Percentiles rank a stretch among this genome's conserved stretches.
phyloP scores from a whole-genome alignment of 108 stramenopile genomes.

The Nitzschia sp. region DNA sequence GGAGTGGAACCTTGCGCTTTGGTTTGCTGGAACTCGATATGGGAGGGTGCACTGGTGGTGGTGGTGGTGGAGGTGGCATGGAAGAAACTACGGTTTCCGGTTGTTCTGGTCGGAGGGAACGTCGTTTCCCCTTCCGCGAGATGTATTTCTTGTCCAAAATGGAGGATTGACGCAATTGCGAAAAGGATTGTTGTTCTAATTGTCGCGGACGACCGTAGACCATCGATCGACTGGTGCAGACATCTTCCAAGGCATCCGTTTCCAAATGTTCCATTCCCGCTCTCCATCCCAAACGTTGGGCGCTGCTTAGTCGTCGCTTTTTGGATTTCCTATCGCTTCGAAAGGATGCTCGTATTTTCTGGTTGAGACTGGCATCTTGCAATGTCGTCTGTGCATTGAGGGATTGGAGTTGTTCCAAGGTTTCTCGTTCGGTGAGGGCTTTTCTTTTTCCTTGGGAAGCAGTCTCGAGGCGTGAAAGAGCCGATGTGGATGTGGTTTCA shows the following conservation, averaged over 20 bases:
- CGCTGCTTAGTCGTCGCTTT: conserved; percentile 49
- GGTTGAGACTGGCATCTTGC: conserved; percentile 67
- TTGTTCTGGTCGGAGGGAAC: neutral
- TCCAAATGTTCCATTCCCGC: conserved; percentile 50
- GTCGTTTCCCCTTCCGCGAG: conserved; percentile 5
- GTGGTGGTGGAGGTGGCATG: no score
- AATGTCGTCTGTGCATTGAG: conserved; percentile 41
- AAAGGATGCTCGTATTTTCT: conserved; percentile 55
- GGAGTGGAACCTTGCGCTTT: no score
- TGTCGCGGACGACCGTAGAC: conserved; percentile 26
- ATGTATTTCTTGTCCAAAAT: conserved; percentile 24
- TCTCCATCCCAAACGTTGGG: conserved; percentile 51
- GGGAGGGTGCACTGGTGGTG: no score
- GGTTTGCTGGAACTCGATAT: no score
- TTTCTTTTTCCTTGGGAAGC: conserved; percentile 41
- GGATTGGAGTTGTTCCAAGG: conserved; percentile 46
- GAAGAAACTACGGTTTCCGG: neutral
- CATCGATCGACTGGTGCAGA: conserved; percentile 19
- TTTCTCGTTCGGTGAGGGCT: conserved; percentile 55
- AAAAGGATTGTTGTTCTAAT: conserved; percentile 12
- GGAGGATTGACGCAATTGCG: conserved; percentile 27
- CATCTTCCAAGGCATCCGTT: conserved; percentile 35
- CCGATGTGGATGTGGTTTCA: neutral
- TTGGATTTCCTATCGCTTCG: conserved; percentile 62
- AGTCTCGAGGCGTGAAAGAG: conserved; percentile 51